A percentile compares a stretch with the other conserved stretches of the same genome.
These are phyloP conservation scores for Picea engelmannii DNA, from an alignment of 83 land plant genomes.

Conservation along the genomic window DNA sequence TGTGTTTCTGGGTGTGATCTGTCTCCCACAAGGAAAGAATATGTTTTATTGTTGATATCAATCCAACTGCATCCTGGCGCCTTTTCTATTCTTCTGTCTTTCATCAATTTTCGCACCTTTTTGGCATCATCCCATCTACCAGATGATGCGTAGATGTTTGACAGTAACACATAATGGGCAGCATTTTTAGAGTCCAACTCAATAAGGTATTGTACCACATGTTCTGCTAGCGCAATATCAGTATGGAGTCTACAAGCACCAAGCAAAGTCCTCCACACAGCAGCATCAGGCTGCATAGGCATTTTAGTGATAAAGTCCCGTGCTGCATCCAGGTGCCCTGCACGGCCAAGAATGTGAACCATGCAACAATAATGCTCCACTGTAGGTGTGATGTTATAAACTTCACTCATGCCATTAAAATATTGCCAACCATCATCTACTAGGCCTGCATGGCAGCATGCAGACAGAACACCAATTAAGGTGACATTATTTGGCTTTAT, in stretches of 20 bases:
- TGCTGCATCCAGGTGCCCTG: background rate
- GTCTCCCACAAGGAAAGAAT: background rate
- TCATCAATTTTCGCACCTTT: background rate
- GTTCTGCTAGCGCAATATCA: background rate
- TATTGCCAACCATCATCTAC: constrained; percentile 1
- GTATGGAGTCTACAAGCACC: constrained; percentile 4
- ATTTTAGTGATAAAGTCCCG: background rate
- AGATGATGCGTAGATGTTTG: background rate
- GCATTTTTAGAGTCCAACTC: constrained; percentile 2
- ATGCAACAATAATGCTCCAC: constrained; percentile 9
- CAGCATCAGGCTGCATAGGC: constrained; percentile 6
- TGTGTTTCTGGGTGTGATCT: constrained; percentile 8
- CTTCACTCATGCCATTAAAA: background rate
- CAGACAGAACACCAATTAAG: constrained; percentile 1
- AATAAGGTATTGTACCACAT: too few species aligned
- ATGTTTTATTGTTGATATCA: background rate
- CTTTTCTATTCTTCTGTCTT: background rate
- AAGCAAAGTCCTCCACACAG: constrained; percentile 12
- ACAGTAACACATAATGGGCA: background rate
- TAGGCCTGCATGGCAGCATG: constrained; percentile 13
- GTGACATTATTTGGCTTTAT: background rate
- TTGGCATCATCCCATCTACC: background rate
- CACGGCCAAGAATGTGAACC: constrained; percentile 12
- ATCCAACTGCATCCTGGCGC: constrained; percentile 11
- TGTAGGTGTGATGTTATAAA: background rate